Evolutionary conservation across 2,329 filamentous ascomycete species (phyloP).

Genomic region (Ceratocystis albifundus): DNA sequence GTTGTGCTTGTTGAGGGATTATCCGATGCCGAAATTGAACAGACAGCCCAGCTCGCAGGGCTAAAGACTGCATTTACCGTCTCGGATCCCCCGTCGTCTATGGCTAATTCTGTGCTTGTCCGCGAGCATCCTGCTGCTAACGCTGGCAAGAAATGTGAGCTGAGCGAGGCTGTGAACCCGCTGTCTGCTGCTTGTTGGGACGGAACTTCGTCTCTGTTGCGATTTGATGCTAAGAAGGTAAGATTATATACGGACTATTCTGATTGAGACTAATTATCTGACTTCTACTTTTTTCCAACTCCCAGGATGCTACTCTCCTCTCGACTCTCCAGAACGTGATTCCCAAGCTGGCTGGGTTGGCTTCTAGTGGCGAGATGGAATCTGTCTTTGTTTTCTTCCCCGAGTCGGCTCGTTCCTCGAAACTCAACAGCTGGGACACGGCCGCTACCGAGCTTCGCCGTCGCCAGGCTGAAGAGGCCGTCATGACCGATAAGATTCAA

Average conservation of each 20-base stretch:
- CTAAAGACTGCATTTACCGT: constrained; percentile 39
- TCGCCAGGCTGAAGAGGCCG: constrained; percentile 32
- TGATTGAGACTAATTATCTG: background rate
- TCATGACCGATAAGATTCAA: constrained; percentile 22
- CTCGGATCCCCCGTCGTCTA: constrained; percentile 35
- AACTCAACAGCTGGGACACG: constrained; percentile 34
- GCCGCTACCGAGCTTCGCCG: constrained; percentile 37
- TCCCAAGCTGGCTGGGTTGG: constrained; percentile 36
- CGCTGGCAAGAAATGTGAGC: constrained; percentile 33
- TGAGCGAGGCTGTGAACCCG: constrained; percentile 35
- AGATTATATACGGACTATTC: background rate
- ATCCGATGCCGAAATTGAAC: constrained; percentile 36
- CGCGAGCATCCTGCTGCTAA: constrained; percentile 34
- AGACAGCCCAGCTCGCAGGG: constrained; percentile 28
- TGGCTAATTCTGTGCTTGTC: constrained; percentile 35
- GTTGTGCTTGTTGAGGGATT: constrained; percentile 49
- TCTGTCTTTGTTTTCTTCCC: constrained; percentile 47
- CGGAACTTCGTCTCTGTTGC: constrained; percentile 34
- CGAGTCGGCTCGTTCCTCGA: constrained; percentile 33
- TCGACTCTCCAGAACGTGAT: constrained; percentile 37
- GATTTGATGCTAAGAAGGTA: constrained; percentile 38
- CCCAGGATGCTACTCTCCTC: constrained; percentile 35
- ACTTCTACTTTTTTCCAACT: background rate
- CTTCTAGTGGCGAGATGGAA: constrained; percentile 42
- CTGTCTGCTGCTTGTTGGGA: constrained; percentile 38